Conservation (phyloP, 2,329 filamentous ascomycete species). For the Alternaria sp. region DNA sequence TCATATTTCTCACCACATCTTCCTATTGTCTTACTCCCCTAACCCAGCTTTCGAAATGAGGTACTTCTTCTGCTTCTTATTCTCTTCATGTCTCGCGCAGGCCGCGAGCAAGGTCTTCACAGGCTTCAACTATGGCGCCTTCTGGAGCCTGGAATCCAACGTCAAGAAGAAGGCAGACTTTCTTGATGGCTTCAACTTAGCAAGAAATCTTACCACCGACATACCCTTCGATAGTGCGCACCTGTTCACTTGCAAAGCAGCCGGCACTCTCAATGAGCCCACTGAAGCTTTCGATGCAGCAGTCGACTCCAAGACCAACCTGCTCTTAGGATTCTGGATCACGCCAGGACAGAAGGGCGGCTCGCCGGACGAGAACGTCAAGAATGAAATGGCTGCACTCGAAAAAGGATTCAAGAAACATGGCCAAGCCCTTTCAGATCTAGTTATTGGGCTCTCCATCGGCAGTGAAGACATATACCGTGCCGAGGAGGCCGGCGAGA, state of each 20-base stretch:
- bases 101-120: slow-evolving; percentile 31
- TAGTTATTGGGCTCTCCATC: slow-evolving; percentile 49
- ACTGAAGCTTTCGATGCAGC: slow-evolving; percentile 60
- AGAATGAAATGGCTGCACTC: slow-evolving; percentile 44
- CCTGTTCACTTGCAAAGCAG: slow-evolving; percentile 71
- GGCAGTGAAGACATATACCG: slow-evolving; percentile 68
- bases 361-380: slow-evolving; percentile 53
- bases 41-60: slow-evolving; percentile 12
- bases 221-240: slow-evolving; percentile 72
- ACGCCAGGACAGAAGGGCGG: slow-evolving; percentile 19
- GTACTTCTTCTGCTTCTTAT: neutral
- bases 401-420: slow-evolving; percentile 42
- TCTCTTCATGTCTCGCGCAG: slow-evolving; percentile 12
- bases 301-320: slow-evolving; percentile 41
- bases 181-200: slow-evolving; percentile 31
- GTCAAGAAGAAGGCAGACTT: slow-evolving; percentile 37
- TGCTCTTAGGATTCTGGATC: slow-evolving; percentile 48
- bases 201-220: slow-evolving; percentile 44
- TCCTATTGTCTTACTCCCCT: neutral
- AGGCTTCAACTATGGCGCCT: slow-evolving; percentile 43
- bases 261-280: slow-evolving; percentile 59
- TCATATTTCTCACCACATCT: neutral
- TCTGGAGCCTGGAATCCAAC: slow-evolving; percentile 28
- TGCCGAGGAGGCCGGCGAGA: slow-evolving; percentile 56
- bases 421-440: slow-evolving; percentile 61